Conservation (phyloP, 139 green algal genomes). For the Micromonas commoda region DNA sequence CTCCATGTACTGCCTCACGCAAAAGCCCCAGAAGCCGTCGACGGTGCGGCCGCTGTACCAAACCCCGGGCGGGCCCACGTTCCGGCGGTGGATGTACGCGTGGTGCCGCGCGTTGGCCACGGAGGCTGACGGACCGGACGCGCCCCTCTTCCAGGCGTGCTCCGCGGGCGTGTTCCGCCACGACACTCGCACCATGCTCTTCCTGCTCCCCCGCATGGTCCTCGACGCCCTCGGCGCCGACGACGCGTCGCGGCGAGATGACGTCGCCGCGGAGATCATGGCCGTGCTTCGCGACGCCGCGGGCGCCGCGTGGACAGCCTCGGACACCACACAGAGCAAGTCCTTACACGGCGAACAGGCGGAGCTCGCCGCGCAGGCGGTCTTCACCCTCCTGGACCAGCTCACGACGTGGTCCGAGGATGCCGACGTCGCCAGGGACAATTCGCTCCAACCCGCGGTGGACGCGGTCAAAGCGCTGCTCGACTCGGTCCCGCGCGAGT, state of each 20-base stretch:
- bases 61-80: conserved; percentile 37
- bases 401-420: conserved; percentile 55
- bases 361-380: conserved; percentile 58
- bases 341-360: conserved; percentile 20
- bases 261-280: conserved; percentile 41
- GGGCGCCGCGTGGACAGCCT: neutral
- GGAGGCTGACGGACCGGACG: conserved; percentile 28
- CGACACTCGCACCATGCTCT: conserved; percentile 72
- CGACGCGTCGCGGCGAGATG: conserved; percentile 7
- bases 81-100: conserved; percentile 62
- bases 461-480: neutral
- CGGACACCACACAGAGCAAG: conserved; percentile 34
- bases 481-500: conserved; percentile 47
- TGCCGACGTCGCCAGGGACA: neutral
- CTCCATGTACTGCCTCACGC: conserved; percentile 42
- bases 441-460: no score
- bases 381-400: conserved; percentile 80
- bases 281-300: conserved; percentile 37
- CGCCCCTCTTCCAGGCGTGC: conserved; percentile 50
- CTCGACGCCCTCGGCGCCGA: conserved; percentile 42
- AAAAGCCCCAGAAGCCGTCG: neutral
- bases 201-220: conserved; percentile 75
- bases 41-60: conserved; percentile 13
- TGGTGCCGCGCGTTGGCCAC: conserved; percentile 62
- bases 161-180: conserved; percentile 51